Conservation (phyloP, 768 basidiomycete genomes). For the Rossbeevera mucosa region DNA sequence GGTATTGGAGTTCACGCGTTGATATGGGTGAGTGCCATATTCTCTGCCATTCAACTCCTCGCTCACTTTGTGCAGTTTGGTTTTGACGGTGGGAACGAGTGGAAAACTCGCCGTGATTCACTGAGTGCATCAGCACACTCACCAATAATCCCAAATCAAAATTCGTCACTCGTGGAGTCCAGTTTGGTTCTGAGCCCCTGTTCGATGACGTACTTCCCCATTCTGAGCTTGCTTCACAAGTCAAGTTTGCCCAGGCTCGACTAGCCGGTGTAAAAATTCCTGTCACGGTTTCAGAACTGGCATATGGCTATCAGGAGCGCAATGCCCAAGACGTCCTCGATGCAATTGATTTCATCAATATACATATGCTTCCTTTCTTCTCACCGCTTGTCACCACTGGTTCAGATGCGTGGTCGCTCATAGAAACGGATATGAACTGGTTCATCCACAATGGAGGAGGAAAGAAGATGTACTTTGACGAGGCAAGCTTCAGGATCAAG, state of each 20-base stretch:
- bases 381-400: conserved; percentile 35
- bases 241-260: conserved; percentile 44
- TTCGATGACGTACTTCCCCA: conserved; percentile 53
- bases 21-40: conserved; percentile 54
- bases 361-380: conserved; percentile 72
- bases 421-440: conserved; percentile 56
- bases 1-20: conserved; percentile 69
- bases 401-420: conserved; percentile 57
- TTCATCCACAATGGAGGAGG: conserved; percentile 58
- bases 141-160: conserved; percentile 59
- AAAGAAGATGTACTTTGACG: conserved; percentile 73
- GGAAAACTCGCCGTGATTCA: conserved; percentile 49
- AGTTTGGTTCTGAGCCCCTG: conserved; percentile 67
- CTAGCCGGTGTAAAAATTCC: conserved; percentile 54
- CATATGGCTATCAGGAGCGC: conserved; percentile 52
- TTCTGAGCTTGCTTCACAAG: conserved; percentile 46
- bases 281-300: conserved; percentile 65
- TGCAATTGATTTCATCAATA: conserved; percentile 60
- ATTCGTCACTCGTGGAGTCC: conserved; percentile 58
- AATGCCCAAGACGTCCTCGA: conserved; percentile 51
- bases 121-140: conserved; percentile 48
- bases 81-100: conserved; percentile 39
- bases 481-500: conserved; percentile 38
- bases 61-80: conserved; percentile 29
- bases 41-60: neutral